A percentile compares a stretch with the other conserved stretches of the same genome.
Evolutionary conservation across 2,329 filamentous ascomycete genomes (phyloP).

Genomic region (Trichoderma hamatum): DNA sequence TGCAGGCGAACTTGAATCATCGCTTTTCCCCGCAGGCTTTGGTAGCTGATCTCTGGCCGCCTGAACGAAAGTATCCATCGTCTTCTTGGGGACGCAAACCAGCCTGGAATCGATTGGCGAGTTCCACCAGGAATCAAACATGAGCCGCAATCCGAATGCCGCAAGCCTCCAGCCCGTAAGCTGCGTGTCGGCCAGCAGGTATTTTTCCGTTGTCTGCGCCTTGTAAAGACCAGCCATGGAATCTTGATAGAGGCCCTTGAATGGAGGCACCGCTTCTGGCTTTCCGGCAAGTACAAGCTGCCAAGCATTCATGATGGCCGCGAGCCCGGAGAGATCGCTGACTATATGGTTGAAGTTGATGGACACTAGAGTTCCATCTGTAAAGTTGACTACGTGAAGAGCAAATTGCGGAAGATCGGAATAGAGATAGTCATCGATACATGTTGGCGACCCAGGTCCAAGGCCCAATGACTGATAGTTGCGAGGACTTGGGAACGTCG

Average conservation of each 20-base stretch:
- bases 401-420: not conserved
- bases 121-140: slow-evolving; percentile 14
- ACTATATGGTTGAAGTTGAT: not conserved
- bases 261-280: slow-evolving; percentile 12
- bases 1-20: not conserved
- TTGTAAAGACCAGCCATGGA: slow-evolving; percentile 4
- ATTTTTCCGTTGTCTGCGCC: not conserved
- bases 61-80: not conserved
- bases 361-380: not conserved
- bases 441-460: slow-evolving; percentile 4
- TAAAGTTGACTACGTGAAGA: slow-evolving; percentile 12
- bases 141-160: not conserved
- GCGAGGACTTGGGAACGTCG: slow-evolving; percentile 1
- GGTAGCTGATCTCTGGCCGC: not conserved
- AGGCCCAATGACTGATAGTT: not conserved
- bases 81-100: slow-evolving; percentile 10
- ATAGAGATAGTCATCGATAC: slow-evolving; percentile 10
- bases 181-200: not conserved
- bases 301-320: slow-evolving; percentile 14
- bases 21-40: not conserved
- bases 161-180: not conserved
- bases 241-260: slow-evolving; percentile 11
- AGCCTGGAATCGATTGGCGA: not conserved
- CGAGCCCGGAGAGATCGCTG: slow-evolving; percentile 8
- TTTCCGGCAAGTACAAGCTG: slow-evolving; percentile 10